Evolutionary conservation across 169 alveolate genomes (phyloP).

Genomic region (Babesia microti): DNA sequence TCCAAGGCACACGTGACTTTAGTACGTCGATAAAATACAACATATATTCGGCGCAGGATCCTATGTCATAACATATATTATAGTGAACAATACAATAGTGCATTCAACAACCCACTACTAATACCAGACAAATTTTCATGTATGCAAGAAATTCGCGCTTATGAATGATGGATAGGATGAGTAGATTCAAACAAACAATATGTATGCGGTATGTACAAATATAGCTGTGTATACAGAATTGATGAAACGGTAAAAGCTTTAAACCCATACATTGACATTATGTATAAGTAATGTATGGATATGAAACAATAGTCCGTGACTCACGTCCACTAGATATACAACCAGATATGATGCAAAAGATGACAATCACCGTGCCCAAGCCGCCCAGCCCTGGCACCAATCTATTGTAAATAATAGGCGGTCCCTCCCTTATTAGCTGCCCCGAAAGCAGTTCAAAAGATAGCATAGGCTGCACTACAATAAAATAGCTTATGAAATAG

Average conservation of each 20-base stretch:
- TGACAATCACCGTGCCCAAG: slow-evolving; percentile 49
- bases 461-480: slow-evolving; percentile 59
- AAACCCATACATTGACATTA: too few species aligned
- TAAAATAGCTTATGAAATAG: slow-evolving; percentile 38
- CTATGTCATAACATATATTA: slow-evolving; percentile 13
- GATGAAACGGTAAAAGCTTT: too few species aligned
- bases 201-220: too few species aligned
- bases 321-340: slow-evolving; percentile 33
- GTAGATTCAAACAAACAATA: too few species aligned
- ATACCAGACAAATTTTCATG: too few species aligned
- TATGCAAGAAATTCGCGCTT: too few species aligned
- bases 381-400: slow-evolving; percentile 50
- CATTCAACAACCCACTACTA: too few species aligned
- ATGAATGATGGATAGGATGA: too few species aligned
- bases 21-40: slow-evolving; percentile 42
- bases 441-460: slow-evolving; percentile 49
- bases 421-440: slow-evolving; percentile 49
- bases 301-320: too few species aligned
- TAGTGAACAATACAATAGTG: too few species aligned
- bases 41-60: slow-evolving; percentile 49
- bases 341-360: slow-evolving; percentile 45
- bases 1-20: slow-evolving; percentile 49
- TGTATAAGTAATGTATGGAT: too few species aligned
- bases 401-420: slow-evolving; percentile 44
- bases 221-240: too few species aligned